Percentiles rank a stretch among this genome's conserved stretches.
phyloP scores from a whole-genome alignment of 768 basidiomycete genomes.

The Pleurotus sapidus region DNA sequence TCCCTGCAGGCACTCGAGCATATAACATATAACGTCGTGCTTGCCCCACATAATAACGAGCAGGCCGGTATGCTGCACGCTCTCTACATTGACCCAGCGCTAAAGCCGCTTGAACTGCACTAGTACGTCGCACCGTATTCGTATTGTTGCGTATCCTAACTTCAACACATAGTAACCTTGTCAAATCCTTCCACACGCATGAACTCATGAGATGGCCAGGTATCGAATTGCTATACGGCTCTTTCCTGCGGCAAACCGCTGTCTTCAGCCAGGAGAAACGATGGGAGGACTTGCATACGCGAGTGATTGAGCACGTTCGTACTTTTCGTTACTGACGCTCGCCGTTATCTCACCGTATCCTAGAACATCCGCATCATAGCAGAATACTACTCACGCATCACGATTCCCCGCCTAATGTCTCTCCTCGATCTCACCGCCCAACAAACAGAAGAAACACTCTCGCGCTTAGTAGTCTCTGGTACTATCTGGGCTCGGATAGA shows the following conservation, averaged over 20 bases:
- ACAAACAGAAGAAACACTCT: conserved; percentile 86
- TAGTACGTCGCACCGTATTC: conserved; percentile 48
- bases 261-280: conserved; percentile 78
- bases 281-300: conserved; percentile 94
- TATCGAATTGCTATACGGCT: conserved; percentile 85
- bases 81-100: conserved; percentile 72
- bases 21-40: conserved; percentile 91
- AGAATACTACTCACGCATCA: conserved; percentile 93
- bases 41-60: conserved; percentile 94
- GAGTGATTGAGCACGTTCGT: conserved; percentile 95
- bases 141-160: conserved; percentile 7
- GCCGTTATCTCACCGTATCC: conserved; percentile 5
- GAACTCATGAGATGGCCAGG: conserved; percentile 98
- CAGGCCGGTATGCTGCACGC: conserved; percentile 97
- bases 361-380: conserved; percentile 97
- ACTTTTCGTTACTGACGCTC: background rate
- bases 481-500: conserved; percentile 94
- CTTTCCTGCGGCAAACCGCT: conserved; percentile 72
- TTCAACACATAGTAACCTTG: conserved; percentile 66
- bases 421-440: conserved; percentile 82
- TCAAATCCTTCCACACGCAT: conserved; percentile 90
- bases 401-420: conserved; percentile 74
- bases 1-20: conserved; percentile 78
- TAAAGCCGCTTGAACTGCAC: conserved; percentile 80
- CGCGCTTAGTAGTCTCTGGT: conserved; percentile 86